Percentiles rank a stretch among this genome's conserved stretches.
Evolutionary conservation across 345 rosid genomes (phyloP).

Genomic region (Euphorbia pulcherrima): DNA sequence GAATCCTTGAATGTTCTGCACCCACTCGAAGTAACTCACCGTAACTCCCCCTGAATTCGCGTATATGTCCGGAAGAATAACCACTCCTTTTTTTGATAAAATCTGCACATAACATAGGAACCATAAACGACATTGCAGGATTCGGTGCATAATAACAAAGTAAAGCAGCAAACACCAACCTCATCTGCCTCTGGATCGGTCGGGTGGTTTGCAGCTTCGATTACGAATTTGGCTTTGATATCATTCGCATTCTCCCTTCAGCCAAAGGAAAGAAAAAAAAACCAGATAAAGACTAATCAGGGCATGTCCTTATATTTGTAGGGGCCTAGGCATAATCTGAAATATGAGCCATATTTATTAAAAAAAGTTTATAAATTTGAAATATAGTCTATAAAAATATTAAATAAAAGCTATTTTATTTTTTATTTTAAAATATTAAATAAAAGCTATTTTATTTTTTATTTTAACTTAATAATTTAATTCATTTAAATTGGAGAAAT

Average conservation of each 20-base stretch:
- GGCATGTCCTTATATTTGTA: no score
- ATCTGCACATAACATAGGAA: slow-evolving; percentile 40
- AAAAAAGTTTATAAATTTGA: no score
- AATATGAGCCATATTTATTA: no score
- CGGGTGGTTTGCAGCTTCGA: slow-evolving; percentile 97
- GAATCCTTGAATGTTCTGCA: slow-evolving; percentile 98
- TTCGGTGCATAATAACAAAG: slow-evolving; percentile 4
- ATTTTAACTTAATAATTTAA: no score
- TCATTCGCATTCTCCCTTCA: slow-evolving; percentile 81
- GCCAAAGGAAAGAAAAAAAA: neutral
- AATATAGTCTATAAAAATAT: no score
- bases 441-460: no score
- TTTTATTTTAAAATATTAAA: no score
- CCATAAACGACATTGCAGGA: neutral
- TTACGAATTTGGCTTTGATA: slow-evolving; percentile 76
- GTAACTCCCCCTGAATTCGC: slow-evolving; percentile 98
- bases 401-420: no score
- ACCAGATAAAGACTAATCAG: neutral
- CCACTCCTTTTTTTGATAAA: slow-evolving; percentile 74
- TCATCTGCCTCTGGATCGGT: slow-evolving; percentile 97
- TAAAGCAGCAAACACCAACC: slow-evolving; percentile 35
- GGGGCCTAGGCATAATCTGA: no score
- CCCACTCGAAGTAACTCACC: slow-evolving; percentile 99
- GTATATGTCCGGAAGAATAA: slow-evolving; percentile 88
- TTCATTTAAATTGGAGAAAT: no score